Evolutionary conservation across 495 filamentous ascomycete species (phyloP), one percentile per base, ranked within the genome.

Genomic region (Sabuloglossum arenarium): DNA sequence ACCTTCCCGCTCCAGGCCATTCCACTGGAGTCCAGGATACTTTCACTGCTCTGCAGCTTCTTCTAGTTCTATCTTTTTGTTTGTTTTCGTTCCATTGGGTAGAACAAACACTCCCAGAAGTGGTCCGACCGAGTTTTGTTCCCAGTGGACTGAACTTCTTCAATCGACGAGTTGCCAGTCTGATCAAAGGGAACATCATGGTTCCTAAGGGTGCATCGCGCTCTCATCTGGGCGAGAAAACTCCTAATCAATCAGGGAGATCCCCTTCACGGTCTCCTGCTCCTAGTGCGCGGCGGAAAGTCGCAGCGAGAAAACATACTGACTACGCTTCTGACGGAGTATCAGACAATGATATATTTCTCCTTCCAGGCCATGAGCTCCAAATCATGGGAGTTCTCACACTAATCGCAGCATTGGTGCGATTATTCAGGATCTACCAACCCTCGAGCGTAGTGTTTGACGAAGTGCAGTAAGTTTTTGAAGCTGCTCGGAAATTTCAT

Each of bases 401-500:
- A 45, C 57, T 89, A 46, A 61, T 94, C 56, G 86, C 84, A 21
- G 75, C 82, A 28, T 70, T 80, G 58, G 88, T 98, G 56, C 82
- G 91, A 59, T 70, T 98, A 29, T 98, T 94, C 75, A 80, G 86
- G 66, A 94, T 97, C 69, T 95, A 93, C 68, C 88, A 96, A 66
- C 91, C 91, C 45, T 82, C 80, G 60, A 96, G 89, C 63, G 91
- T 98, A 37, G 91, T 98, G 50, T 98, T 98, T 67, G 91, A 98
- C 65, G 91, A 98, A 75, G 91, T 98, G 67, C 91, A 98, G 89
- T 96, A 80, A 62, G 84, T 54, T 59, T 31, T 28, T 45, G 39
- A 46, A 28, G 6, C 21, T 31, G 19, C 21, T 5, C 50, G 51
- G 12, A 32, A 11, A 37, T 21, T 1, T 23, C n/a, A 32, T 25